Evolutionary conservation across 169 alveolate species (phyloP).

Genomic region (Plasmodium relictum): DNA sequence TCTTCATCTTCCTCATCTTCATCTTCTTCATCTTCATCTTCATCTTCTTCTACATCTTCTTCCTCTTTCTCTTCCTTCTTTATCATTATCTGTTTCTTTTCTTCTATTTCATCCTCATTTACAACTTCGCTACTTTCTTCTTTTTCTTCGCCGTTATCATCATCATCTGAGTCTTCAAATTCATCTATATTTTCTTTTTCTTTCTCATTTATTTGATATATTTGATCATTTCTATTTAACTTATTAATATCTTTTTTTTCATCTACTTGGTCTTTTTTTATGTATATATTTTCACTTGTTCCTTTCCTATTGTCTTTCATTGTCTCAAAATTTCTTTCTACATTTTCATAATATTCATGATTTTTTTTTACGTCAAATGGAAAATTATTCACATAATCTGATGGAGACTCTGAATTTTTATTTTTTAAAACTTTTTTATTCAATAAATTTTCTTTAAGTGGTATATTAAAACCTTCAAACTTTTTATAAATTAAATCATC

Average conservation of each 20-base stretch:
- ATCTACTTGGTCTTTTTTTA: slow-evolving; percentile 14
- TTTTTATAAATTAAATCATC: too few relatives aligned
- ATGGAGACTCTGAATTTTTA: neutral
- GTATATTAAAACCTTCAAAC: too few relatives aligned
- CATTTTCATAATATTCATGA: neutral
- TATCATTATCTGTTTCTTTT: neutral
- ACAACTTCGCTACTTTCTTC: neutral
- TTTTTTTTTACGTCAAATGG: neutral
- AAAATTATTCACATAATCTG: neutral
- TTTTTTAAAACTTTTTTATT: neutral
- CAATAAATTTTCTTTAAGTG: neutral
- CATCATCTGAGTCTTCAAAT: slow-evolving; percentile 17
- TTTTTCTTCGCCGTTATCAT: neutral
- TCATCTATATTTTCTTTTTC: slow-evolving; percentile 7
- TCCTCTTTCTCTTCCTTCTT: neutral
- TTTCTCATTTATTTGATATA: neutral
- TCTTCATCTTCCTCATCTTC: neutral
- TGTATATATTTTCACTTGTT: neutral
- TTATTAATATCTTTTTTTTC: slow-evolving; percentile 5
- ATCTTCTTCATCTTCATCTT: neutral
- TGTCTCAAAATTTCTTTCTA: neutral
- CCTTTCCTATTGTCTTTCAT: neutral
- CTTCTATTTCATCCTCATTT: neutral
- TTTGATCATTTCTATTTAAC: neutral
- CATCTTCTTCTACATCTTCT: slow-evolving; percentile 9